Evolutionary conservation across 2,329 filamentous ascomycete genomes (phyloP), one percentile per base, ranked within the genome.

Genomic region (Dactylellina sp.): DNA sequence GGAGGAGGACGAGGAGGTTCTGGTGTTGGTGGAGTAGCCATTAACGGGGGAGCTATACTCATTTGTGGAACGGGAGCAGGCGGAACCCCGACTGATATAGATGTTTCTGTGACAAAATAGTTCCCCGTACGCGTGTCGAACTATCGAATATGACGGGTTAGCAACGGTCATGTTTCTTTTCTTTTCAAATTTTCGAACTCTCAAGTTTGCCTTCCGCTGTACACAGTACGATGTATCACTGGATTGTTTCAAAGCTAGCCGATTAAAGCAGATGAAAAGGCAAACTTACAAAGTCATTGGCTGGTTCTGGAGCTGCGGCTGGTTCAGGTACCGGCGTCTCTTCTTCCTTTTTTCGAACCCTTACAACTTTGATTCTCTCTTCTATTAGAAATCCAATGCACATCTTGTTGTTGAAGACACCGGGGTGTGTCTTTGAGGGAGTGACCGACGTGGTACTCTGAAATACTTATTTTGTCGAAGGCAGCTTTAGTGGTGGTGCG

Each of bases 281-380:
- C 52, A 66, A 65, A 65, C 62, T 57, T 49, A 66, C 62, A 12
- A 50, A 66, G 44, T 50, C 35, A 24, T 16, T 20, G 16, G 35
- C 32, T n/a, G 25, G 24, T n/a, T 20, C 28, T 11, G 20, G 7
- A 18, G 50, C 50, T n/a, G 50, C 39, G 22, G 60, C 47, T 11
- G 28, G 40, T 9, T 25, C 14, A 24, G 42, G 2, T 32, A n/a
- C 50, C 6, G 22, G 35, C 22, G 25, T 57, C n/a, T 25, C 14
- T 18, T 20, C n/a, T 20, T 22, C 16, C 24, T 56, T 63, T 35
- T 53, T 64, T 42, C 14, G 11, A 24, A 24, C 3, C 12, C 14
- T 42, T 12, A 5, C 9, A 9, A 18, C 39, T 12, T 42, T 42
- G 12, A 18, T 4, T 3, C 3, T 42, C 11, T 24, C 40, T 18